These are phyloP conservation scores for Conticribra guillardii DNA, from an alignment of 108 stramenopile genomes.

Conservation along the genomic window DNA sequence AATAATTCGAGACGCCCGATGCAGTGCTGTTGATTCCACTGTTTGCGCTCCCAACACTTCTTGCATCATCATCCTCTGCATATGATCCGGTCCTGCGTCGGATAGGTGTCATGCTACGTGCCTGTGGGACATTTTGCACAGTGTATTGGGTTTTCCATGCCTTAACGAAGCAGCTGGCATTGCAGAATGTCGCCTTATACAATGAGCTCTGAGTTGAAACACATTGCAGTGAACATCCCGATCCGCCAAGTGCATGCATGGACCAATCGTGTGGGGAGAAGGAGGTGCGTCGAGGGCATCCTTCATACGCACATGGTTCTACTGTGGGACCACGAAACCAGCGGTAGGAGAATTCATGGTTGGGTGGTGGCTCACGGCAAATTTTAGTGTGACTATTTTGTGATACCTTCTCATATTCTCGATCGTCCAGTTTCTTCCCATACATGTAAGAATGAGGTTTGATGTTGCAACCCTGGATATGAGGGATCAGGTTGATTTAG, in stretches of 20 bases:
- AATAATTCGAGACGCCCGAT: constrained; percentile 32
- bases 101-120: constrained; percentile 30
- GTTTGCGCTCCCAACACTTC: constrained; percentile 41
- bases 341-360: constrained; percentile 84
- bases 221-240: constrained; percentile 83
- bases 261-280: constrained; percentile 92
- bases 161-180: constrained; percentile 82
- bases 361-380: constrained; percentile 82
- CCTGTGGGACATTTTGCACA: constrained; percentile 53
- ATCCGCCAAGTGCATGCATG: constrained; percentile 79
- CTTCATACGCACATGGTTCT: constrained; percentile 81
- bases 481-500: not conserved
- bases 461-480: constrained; percentile 74
- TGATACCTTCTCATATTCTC: constrained; percentile 57
- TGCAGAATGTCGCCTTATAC: constrained; percentile 87
- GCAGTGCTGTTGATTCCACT: constrained; percentile 6
- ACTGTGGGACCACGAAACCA: constrained; percentile 85
- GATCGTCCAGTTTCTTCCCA: constrained; percentile 88
- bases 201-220: constrained; percentile 80
- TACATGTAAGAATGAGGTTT: constrained; percentile 92
- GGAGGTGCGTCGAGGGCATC: constrained; percentile 82
- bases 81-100: constrained; percentile 30
- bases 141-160: constrained; percentile 93
- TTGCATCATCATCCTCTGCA: constrained; percentile 45
- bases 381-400: constrained; percentile 68